phyloP scores from a whole-genome alignment of 2,329 filamentous ascomycete genomes.

The Verticillium nubilum region DNA sequence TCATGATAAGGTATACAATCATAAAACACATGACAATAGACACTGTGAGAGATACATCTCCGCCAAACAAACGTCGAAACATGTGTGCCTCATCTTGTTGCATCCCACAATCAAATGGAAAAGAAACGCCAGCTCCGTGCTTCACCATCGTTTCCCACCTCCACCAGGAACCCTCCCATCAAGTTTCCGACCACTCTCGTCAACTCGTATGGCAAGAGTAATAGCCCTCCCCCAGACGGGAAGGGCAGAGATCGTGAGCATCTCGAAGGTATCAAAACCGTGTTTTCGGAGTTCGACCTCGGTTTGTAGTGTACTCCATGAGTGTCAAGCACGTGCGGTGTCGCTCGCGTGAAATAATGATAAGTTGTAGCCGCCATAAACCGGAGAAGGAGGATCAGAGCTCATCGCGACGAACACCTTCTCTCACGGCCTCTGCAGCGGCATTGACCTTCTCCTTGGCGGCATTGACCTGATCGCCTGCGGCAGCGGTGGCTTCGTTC shows the following conservation, averaged over 20 bases:
- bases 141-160: neutral
- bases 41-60: neutral
- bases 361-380: too few relatives aligned
- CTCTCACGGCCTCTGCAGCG: neutral
- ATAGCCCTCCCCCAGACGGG: neutral
- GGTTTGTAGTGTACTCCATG: neutral
- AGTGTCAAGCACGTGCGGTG: neutral
- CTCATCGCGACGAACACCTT: neutral
- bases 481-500: slow-evolving; percentile 24
- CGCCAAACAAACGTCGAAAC: neutral
- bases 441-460: slow-evolving; percentile 1
- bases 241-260: neutral
- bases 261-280: neutral
- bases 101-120: neutral
- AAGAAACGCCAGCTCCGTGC: neutral
- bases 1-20: neutral
- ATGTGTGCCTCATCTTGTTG: neutral
- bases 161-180: neutral
- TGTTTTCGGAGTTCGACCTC: neutral
- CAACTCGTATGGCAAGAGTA: neutral
- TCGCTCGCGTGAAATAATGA: too few relatives aligned
- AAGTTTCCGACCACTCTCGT: neutral
- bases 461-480: neutral
- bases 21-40: neutral
- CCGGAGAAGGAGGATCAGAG: neutral